Conservation (phyloP, 768 basidiomycete species). For the Termitomyces sp. region DNA sequence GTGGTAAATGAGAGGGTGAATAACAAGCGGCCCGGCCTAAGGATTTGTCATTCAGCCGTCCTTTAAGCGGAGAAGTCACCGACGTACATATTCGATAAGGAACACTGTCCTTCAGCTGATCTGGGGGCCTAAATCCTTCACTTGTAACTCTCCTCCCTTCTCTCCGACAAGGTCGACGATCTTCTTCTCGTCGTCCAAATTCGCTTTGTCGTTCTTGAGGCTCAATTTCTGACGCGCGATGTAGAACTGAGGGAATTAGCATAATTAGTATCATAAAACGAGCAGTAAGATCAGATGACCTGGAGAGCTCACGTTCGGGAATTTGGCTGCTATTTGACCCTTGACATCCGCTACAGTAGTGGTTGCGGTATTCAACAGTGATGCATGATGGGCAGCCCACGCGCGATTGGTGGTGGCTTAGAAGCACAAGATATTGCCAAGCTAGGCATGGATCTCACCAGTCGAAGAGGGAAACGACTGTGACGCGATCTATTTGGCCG, state of each 20-base stretch:
- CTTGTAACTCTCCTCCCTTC: conserved; percentile 58
- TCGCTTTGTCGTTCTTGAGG: conserved; percentile 53
- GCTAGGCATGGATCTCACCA: conserved; percentile 27
- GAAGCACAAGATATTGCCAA: conserved; percentile 50
- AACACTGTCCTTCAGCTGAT: conserved; percentile 87
- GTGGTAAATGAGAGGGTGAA: conserved; percentile 83
- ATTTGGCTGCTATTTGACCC: conserved; percentile 43
- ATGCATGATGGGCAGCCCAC: conserved; percentile 49
- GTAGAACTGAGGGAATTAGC: conserved; percentile 48
- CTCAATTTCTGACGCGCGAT: conserved; percentile 69
- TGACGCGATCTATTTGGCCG: not conserved
- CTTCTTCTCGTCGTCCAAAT: conserved; percentile 58
- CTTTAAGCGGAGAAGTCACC: not conserved
- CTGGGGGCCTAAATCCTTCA: conserved; percentile 93
- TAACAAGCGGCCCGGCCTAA: conserved; percentile 81
- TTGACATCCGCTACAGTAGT: conserved; percentile 71
- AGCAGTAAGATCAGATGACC: not conserved
- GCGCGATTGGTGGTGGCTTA: conserved; percentile 41
- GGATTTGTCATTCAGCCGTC: not conserved
- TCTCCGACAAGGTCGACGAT: conserved; percentile 52
- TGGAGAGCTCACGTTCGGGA: conserved; percentile 28
- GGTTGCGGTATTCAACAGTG: conserved; percentile 41
- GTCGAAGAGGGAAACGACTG: not conserved
- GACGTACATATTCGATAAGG: conserved; percentile 88
- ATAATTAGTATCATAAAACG: conserved; percentile 1